Evolutionary conservation across 768 basidiomycete species (phyloP).

Genomic region (Suillus americanus): DNA sequence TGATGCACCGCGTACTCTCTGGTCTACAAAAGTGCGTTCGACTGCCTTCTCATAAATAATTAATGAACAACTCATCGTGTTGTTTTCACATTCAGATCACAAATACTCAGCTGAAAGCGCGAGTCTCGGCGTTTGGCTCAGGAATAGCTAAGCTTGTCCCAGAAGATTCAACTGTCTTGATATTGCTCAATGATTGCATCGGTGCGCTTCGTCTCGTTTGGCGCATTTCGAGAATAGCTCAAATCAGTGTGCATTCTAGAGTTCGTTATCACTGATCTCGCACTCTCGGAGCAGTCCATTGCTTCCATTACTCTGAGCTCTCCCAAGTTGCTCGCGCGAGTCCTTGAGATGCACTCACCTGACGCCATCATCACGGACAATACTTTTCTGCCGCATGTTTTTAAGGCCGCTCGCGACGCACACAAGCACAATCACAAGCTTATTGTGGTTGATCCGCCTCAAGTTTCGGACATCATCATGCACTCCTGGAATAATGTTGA

Average conservation of each 20-base stretch:
- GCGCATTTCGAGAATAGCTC: neutral
- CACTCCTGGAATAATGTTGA: constrained; percentile 71
- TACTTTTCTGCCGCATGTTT: constrained; percentile 61
- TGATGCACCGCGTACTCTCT: constrained; percentile 70
- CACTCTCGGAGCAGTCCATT: constrained; percentile 69
- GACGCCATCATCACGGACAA: constrained; percentile 75
- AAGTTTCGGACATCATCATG: neutral
- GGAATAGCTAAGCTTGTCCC: constrained; percentile 63
- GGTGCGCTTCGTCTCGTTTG: constrained; percentile 42
- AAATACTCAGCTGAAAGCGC: constrained; percentile 67
- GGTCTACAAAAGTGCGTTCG: constrained; percentile 67
- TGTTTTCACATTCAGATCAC: constrained; percentile 54
- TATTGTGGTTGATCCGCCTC: constrained; percentile 62
- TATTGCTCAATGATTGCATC: constrained; percentile 76
- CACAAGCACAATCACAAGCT: constrained; percentile 55
- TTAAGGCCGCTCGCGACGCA: constrained; percentile 71
- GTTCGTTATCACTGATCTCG: constrained; percentile 78
- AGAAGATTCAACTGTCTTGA: constrained; percentile 64
- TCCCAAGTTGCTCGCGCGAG: constrained; percentile 57
- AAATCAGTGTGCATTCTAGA: constrained; percentile 39
- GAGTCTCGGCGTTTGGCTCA: constrained; percentile 69
- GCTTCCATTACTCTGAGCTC: constrained; percentile 66
- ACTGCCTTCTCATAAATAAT: neutral
- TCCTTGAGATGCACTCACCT: constrained; percentile 65
- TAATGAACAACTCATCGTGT: neutral